Evolutionary conservation across 352 stramenopile species (phyloP).

Genomic region (Phytophthora aleatoria): DNA sequence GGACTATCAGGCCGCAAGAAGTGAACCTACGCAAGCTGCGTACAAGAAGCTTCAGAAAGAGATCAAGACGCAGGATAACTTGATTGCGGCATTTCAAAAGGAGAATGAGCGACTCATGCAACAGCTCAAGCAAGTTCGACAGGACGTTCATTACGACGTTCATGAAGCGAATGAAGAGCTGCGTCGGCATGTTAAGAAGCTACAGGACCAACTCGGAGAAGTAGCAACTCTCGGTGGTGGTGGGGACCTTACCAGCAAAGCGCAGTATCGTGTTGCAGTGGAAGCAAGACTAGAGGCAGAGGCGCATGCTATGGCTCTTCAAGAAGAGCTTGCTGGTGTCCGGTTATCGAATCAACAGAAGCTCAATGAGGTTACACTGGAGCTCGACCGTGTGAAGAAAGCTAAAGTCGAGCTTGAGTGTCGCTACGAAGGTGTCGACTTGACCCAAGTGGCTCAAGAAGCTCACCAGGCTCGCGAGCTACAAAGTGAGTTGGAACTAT

Average conservation of each 20-base stretch:
- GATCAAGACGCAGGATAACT: constrained; percentile 72
- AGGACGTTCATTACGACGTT: constrained; percentile 71
- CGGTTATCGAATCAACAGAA: constrained; percentile 47
- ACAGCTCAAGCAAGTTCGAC: constrained; percentile 68
- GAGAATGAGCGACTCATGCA: constrained; percentile 87
- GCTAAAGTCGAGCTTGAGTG: constrained; percentile 82
- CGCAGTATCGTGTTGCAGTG: constrained; percentile 57
- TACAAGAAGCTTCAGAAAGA: constrained; percentile 55
- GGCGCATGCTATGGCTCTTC: constrained; percentile 48
- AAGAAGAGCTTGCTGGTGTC: constrained; percentile 60
- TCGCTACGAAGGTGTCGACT: constrained; percentile 72
- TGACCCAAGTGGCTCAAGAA: constrained; percentile 65
- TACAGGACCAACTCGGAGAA: constrained; percentile 41
- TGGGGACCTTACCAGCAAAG: constrained; percentile 40
- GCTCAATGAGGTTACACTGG: constrained; percentile 72
- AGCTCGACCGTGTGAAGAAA: constrained; percentile 81
- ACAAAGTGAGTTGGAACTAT: constrained; percentile 45
- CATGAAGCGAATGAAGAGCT: constrained; percentile 79
- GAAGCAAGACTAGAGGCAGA: constrained; percentile 70
- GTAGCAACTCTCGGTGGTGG: constrained; percentile 7
- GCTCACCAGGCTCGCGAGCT: constrained; percentile 49
- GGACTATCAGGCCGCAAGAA: background rate
- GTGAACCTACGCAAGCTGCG: background rate
- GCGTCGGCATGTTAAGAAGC: constrained; percentile 44
- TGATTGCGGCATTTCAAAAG: constrained; percentile 82